Conservation (phyloP, 2,329 filamentous ascomycete genomes). For the Claviceps sp. region DNA sequence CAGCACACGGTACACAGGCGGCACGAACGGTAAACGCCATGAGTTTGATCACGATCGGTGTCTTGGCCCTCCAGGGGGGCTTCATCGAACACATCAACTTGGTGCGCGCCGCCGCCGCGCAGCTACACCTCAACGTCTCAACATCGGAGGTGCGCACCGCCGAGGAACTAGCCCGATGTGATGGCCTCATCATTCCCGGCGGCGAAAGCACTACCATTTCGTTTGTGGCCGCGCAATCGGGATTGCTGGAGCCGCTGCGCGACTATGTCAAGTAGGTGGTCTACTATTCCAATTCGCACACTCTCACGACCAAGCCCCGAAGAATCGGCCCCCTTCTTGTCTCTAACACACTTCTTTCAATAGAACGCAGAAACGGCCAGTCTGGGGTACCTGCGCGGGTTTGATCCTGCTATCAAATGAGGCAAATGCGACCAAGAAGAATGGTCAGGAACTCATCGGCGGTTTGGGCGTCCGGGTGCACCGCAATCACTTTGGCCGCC, state of each 20-base stretch:
- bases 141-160: conserved; percentile 73
- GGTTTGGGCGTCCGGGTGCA: conserved; percentile 84
- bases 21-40: background rate
- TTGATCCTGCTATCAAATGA: conserved; percentile 81
- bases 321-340: background rate
- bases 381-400: conserved; percentile 94
- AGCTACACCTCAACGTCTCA: conserved; percentile 34
- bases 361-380: conserved; percentile 63
- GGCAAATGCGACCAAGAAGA: conserved; percentile 77
- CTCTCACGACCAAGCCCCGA: background rate
- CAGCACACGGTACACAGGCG: too few species aligned
- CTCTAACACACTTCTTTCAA: background rate
- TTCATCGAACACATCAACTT: conserved; percentile 80
- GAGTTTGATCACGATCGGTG: conserved; percentile 37
- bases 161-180: conserved; percentile 55
- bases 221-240: conserved; percentile 69
- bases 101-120: conserved; percentile 52
- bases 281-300: background rate
- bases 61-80: conserved; percentile 75
- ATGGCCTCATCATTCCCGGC: conserved; percentile 79
- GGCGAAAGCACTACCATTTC: conserved; percentile 93
- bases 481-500: conserved; percentile 87
- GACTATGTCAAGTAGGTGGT: conserved; percentile 69
- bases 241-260: conserved; percentile 68
- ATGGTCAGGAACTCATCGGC: conserved; percentile 85